Evolutionary conservation across 2,329 filamentous ascomycete species (phyloP).

Genomic region (Alternaria tenuissima): DNA sequence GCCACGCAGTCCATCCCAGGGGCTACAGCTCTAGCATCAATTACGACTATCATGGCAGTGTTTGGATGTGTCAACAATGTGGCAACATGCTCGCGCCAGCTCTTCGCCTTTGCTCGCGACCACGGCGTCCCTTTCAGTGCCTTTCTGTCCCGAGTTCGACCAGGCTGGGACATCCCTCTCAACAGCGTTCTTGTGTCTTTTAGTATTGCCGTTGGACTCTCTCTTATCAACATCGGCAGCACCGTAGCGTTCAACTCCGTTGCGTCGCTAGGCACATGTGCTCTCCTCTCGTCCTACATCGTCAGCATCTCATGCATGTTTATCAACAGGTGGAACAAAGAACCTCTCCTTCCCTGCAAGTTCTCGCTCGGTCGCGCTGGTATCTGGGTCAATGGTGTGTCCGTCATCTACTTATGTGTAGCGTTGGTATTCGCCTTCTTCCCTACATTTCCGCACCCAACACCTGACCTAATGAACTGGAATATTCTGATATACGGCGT

Average conservation of each 20-base stretch:
- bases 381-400: conserved; percentile 27
- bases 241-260: conserved; percentile 42
- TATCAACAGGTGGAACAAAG: conserved; percentile 53
- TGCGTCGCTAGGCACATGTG: conserved; percentile 32
- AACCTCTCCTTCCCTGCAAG: conserved; percentile 54
- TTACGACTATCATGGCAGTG: conserved; percentile 40
- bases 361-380: conserved; percentile 58
- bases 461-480: conserved; percentile 58
- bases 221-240: conserved; percentile 54
- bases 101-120: conserved; percentile 48
- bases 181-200: conserved; percentile 57
- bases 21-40: conserved; percentile 30
- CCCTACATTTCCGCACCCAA: conserved; percentile 43
- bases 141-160: conserved; percentile 24
- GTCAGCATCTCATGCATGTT: conserved; percentile 55
- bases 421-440: conserved; percentile 58
- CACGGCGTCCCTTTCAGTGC: conserved; percentile 25
- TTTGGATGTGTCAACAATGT: conserved; percentile 37
- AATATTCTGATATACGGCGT: conserved; percentile 56
- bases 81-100: conserved; percentile 42
- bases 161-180: conserved; percentile 47
- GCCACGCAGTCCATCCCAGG: conserved; percentile 32
- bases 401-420: conserved; percentile 33
- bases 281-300: conserved; percentile 36
- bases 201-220: conserved; percentile 51